Conservation (phyloP, 2,329 filamentous ascomycete genomes). For the Trichoderma koningii region DNA sequence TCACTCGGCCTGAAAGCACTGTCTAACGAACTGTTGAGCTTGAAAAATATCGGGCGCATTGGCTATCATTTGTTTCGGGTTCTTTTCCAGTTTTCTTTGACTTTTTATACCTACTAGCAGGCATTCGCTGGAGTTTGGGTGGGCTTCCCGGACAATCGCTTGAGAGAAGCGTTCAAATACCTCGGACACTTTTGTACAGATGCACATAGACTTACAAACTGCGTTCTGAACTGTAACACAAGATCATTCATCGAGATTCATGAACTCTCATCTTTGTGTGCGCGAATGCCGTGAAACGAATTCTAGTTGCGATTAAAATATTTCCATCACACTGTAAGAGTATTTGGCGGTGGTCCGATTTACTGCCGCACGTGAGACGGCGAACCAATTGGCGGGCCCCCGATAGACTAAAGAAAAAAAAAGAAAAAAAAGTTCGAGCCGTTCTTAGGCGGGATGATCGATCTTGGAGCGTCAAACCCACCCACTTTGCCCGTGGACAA, state of each 20-base stretch:
- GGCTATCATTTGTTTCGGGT: constrained; percentile 1
- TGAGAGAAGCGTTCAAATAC: constrained; percentile 15
- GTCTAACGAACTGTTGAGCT: constrained; percentile 3
- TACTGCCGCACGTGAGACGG: constrained; percentile 31
- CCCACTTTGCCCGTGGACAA: constrained; percentile 26
- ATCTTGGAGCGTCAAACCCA: constrained; percentile 20
- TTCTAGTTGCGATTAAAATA: not conserved
- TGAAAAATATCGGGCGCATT: not conserved
- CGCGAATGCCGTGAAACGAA: not conserved
- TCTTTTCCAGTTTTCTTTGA: not conserved
- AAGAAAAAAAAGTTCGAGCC: constrained; percentile 38
- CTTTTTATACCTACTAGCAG: constrained; percentile 14
- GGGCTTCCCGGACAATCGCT: constrained; percentile 14
- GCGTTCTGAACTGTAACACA: not conserved
- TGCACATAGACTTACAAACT: constrained; percentile 19
- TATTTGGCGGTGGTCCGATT: constrained; percentile 17
- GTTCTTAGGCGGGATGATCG: constrained; percentile 16
- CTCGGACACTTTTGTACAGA: constrained; percentile 11
- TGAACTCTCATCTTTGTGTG: not conserved
- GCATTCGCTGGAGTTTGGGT: constrained; percentile 24
- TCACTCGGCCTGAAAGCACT: not conserved
- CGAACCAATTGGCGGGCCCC: constrained; percentile 27
- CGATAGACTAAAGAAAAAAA: constrained; percentile 32
- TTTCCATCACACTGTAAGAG: constrained; percentile 8
- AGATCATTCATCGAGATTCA: not conserved